Conservation (phyloP, 805 yeast species). For the Candida rishiriensis region DNA sequence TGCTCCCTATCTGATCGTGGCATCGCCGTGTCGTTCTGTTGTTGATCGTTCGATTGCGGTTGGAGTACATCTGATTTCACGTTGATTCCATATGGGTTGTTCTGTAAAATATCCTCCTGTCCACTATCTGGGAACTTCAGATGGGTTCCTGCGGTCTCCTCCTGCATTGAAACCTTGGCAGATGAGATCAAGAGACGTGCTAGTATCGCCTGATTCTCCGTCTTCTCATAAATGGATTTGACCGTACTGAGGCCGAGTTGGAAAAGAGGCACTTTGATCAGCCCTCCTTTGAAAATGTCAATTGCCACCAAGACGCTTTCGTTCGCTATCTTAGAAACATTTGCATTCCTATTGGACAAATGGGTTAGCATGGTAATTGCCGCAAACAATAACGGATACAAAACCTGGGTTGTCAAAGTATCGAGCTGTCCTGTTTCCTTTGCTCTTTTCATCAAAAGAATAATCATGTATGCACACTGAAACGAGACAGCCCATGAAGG, state of each 20-base stretch:
- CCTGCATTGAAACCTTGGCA: not conserved
- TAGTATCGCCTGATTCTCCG: not conserved
- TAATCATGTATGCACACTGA: constrained; percentile 71
- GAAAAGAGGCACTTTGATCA: not conserved
- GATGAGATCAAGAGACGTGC: not conserved
- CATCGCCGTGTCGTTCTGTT: too few species aligned
- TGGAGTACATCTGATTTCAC: too few species aligned
- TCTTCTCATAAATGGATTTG: not conserved
- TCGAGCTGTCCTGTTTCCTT: constrained; percentile 7
- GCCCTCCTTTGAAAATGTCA: not conserved
- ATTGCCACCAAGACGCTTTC: constrained; percentile 1
- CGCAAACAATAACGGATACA: constrained; percentile 46
- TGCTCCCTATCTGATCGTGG: too few species aligned
- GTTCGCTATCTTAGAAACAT: constrained; percentile 10
- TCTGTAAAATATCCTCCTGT: too few species aligned
- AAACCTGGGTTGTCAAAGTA: constrained; percentile 3
- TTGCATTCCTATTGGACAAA: constrained; percentile 24
- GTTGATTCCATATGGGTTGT: too few species aligned
- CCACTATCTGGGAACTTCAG: too few species aligned
- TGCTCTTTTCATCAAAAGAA: constrained; percentile 39
- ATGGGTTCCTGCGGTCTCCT: too few species aligned
- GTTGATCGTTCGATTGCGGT: too few species aligned
- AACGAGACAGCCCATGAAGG: constrained; percentile 74
- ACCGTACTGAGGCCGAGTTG: not conserved
- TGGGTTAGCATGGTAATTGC: constrained; percentile 62